Percentiles rank a stretch among this genome's conserved stretches.
Conservation (phyloP, 1,139 yeast species). For the Pichia sp. region DNA sequence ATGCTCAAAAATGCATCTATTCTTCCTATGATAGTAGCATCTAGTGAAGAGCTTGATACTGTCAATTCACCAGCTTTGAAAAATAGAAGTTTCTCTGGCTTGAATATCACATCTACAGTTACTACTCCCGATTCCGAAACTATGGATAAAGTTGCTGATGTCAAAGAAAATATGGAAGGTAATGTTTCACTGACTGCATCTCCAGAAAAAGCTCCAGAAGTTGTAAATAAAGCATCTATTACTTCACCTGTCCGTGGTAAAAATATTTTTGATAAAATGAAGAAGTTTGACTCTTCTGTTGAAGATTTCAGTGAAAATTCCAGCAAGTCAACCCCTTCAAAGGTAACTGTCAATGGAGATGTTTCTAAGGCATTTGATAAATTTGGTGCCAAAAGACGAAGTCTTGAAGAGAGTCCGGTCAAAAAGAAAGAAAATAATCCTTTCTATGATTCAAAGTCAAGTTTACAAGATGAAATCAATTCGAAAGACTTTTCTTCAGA, state of each 20-base stretch:
- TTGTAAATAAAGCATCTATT: neutral
- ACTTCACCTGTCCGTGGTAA: constrained; percentile 19
- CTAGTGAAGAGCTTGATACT: constrained; percentile 3
- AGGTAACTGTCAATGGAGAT: constrained; percentile 2
- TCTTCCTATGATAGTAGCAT: constrained; percentile 11
- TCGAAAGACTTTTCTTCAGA: no score
- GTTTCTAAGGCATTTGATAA: constrained; percentile 12
- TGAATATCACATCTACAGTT: constrained; percentile 19
- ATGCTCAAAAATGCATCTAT: constrained; percentile 8
- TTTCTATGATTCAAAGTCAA: neutral
- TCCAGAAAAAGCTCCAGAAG: neutral
- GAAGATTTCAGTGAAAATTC: constrained; percentile 6
- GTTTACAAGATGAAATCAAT: neutral
- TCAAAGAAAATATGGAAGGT: neutral
- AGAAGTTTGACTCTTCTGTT: constrained; percentile 17
- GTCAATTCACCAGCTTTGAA: neutral
- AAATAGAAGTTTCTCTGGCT: constrained; percentile 9
- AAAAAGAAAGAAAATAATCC: neutral
- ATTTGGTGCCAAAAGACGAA: neutral
- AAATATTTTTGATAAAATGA: constrained; percentile 22
- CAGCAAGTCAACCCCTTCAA: neutral
- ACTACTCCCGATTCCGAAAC: constrained; percentile 5
- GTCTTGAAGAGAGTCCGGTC: neutral
- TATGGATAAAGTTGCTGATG: neutral
- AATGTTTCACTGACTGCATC: neutral